Evolutionary conservation across 257 asterid genomes (phyloP), one percentile per base, ranked within the genome.

Genomic region (Rauvolfia tetraphylla): DNA sequence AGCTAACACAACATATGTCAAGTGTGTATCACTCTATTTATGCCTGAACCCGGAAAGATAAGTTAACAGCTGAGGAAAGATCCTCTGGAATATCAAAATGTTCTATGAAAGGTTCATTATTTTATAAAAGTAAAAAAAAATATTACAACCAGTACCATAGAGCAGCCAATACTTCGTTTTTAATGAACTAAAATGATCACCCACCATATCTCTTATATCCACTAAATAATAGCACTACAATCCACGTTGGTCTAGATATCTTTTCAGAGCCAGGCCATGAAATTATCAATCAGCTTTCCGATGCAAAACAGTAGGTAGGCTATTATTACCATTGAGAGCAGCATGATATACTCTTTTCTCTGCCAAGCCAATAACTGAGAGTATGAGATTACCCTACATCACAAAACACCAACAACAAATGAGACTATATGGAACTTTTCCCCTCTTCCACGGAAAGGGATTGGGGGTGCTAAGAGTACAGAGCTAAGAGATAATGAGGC

Each of bases 331-430:
- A 89, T 94, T 88, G 79, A 95, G 96, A 74, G 96, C 98, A 70
- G 96, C 94, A 81, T 89, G 97, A 83, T 90, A 95, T 22, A 88
- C 85, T 78, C 98, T 87, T 83, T 95, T 95, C 90, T 95, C 99
- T 31, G 98, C 85, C 91, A 95, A 86, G 67, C 99, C 98, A 41
- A 92, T 88, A 79, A 88, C 96, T 23, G 96, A 89, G 67, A 89
- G 89, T 68, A 81, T 81, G 82, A 95, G 79, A 85, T 84, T 83
- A 63, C 96, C 98, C 98, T 95, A 97, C 92, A 91, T 15, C 62
- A 68, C 39, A 51, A 49, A 74, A 61, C 25, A 72, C 34, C 23
- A 62, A 7, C 63, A 36, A 25, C 38, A 79, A 49, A 54, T 82
- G 15, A 81, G 81, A 44, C 66, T 3, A 29, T 39, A 66, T 63